Base-by-base conservation (phyloP, 75 land plant genomes). In the Cunninghamia lanceolata region DNA sequence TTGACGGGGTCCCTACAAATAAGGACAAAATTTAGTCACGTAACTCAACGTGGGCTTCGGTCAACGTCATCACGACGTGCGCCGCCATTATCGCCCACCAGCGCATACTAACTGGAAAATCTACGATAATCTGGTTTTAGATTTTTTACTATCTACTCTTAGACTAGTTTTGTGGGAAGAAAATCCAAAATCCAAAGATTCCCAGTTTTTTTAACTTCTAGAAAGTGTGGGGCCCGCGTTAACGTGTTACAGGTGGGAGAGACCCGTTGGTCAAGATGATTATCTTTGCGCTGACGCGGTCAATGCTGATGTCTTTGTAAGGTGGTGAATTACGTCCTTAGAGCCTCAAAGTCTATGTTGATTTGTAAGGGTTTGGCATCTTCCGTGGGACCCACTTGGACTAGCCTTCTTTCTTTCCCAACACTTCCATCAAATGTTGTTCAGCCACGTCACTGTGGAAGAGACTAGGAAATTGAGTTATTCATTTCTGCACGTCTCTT, bases 81-180 rank as follows among this genome's bases (percentile, higher is more conserved):
- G 82, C 82, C 82, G 82, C 82, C 82, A 79, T 40, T 79, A 43
- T 25, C 45, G 82, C 82, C 9, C 63, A 30, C 63, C 63, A 56
- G 25, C 63, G 34, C 74, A n/a, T 70, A 4, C 35, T 28, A 10
- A 25, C 70, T 21, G 28, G 21, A 66, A 66, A 19, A 19, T 66
- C 70, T 19, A 66, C 70, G 28, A 13, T 7, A 1, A 15, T 52
- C 54, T 52, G 16, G 11, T 52, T 47, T 10, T 4, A 9, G 9
- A 0, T 4, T 47, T 47, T 47, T 47, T 4, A 11, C 17, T 2
- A 56, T 14, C n/a, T n/a, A n/a, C n/a, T n/a, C n/a, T n/a, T n/a
- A n/a, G n/a, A n/a, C n/a, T n/a, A n/a, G n/a, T n/a, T n/a, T n/a
- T n/a, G n/a, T 66, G 70, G 70, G n/a, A 0, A 66, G n/a, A n/a